These are phyloP conservation scores for Xanthoparmelia taractica DNA, from an alignment of 495 filamentous ascomycete species.

Conservation along the genomic window DNA sequence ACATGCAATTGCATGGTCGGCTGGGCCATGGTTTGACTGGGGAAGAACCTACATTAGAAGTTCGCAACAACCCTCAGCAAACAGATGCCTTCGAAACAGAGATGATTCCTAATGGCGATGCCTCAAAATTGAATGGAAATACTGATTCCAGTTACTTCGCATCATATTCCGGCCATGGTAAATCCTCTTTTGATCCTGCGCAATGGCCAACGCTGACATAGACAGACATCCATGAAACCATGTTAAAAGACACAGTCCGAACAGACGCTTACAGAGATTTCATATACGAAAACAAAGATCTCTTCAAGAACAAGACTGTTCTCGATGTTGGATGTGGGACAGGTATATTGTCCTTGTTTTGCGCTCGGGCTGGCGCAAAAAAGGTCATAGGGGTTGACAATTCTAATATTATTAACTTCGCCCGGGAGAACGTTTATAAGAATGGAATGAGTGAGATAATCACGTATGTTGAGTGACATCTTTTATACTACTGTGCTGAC, in stretches of 20 bases:
- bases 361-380: slow-evolving; percentile 79
- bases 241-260: slow-evolving; percentile 70
- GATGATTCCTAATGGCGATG: background rate
- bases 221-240: slow-evolving; percentile 79
- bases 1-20: slow-evolving; percentile 4
- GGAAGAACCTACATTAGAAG: background rate
- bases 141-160: slow-evolving; percentile 16
- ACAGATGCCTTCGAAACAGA: background rate
- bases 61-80: background rate
- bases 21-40: background rate
- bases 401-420: slow-evolving; percentile 85
- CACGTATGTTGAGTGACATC: slow-evolving; percentile 40
- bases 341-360: slow-evolving; percentile 91
- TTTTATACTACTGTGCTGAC: slow-evolving; percentile 8
- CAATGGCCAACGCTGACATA: background rate
- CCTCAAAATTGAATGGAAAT: background rate
- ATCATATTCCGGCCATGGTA: slow-evolving; percentile 18
- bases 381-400: slow-evolving; percentile 91
- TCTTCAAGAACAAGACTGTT: slow-evolving; percentile 85
- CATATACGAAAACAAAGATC: slow-evolving; percentile 73
- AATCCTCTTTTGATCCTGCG: background rate
- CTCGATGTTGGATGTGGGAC: slow-evolving; percentile 93
- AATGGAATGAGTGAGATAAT: slow-evolving; percentile 77
- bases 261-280: slow-evolving; percentile 65
- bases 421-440: slow-evolving; percentile 70